Evolutionary conservation across 192 early-diverging fungal species (phyloP).

Genomic region (Rhizophagus clarus): DNA sequence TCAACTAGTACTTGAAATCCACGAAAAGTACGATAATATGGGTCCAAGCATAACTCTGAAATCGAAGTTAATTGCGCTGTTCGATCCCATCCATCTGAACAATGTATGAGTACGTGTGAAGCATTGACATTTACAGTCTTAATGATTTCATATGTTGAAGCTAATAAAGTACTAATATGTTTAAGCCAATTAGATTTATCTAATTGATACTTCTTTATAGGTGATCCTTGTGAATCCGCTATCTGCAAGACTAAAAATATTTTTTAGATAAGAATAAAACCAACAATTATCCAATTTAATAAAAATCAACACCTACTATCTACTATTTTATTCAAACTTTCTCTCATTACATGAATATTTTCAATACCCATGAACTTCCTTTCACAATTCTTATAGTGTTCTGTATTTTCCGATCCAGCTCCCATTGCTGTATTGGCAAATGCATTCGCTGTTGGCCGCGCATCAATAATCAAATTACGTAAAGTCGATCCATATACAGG

Average conservation of each 20-base stretch:
- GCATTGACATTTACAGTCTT: slow-evolving; percentile 73
- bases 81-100: slow-evolving; percentile 99
- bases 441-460: slow-evolving; percentile 92
- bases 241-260: slow-evolving; percentile 50
- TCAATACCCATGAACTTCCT: slow-evolving; percentile 91
- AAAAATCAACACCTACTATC: slow-evolving; percentile 61
- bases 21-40: slow-evolving; percentile 91
- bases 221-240: slow-evolving; percentile 46
- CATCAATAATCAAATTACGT: slow-evolving; percentile 90
- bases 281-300: background rate
- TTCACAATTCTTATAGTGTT: slow-evolving; percentile 88
- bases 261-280: background rate
- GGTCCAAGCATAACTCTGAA: slow-evolving; percentile 90
- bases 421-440: slow-evolving; percentile 90
- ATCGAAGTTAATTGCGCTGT: slow-evolving; percentile 92
- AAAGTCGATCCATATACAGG: slow-evolving; percentile 56
- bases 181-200: slow-evolving; percentile 85
- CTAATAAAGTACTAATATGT: slow-evolving; percentile 82
- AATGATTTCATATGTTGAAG: slow-evolving; percentile 79
- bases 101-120: slow-evolving; percentile 92
- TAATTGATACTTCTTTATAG: slow-evolving; percentile 55
- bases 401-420: slow-evolving; percentile 92
- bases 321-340: slow-evolving; percentile 78
- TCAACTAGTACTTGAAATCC: slow-evolving; percentile 91
- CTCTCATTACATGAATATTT: slow-evolving; percentile 98